Evolutionary conservation across 1,139 yeast genomes (phyloP).

Genomic region (Hyphopichia khmerensis): DNA sequence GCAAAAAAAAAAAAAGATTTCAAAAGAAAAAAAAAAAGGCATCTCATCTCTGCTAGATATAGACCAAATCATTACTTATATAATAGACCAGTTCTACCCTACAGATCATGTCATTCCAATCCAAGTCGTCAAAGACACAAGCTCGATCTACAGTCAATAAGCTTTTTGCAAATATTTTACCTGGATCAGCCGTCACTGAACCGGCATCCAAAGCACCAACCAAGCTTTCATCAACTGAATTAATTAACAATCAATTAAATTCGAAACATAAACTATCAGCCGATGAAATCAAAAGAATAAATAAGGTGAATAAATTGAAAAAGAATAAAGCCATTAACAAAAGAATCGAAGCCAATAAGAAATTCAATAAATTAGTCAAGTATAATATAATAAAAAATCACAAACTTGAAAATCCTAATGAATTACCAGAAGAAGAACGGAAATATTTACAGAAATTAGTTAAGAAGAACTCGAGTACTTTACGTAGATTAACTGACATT

Average conservation of each 20-base stretch:
- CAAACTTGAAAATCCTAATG: slow-evolving; percentile 24
- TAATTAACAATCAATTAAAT: slow-evolving; percentile 29
- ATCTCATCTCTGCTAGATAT: neutral
- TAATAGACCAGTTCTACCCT: no score
- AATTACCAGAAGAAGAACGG: slow-evolving; percentile 43
- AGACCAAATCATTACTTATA: neutral
- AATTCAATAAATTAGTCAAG: slow-evolving; percentile 50
- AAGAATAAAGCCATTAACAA: slow-evolving; percentile 36
- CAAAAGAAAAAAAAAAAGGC: neutral
- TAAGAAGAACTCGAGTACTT: slow-evolving; percentile 45
- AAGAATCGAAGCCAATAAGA: slow-evolving; percentile 32
- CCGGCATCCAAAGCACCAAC: slow-evolving; percentile 10
- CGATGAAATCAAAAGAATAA: slow-evolving; percentile 29
- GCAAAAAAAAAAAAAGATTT: neutral
- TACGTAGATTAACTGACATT: slow-evolving; percentile 45
- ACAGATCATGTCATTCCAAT: slow-evolving; percentile 27
- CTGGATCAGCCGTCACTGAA: slow-evolving; percentile 20
- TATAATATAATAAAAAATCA: slow-evolving; percentile 49
- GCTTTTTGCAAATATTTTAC: slow-evolving; percentile 41
- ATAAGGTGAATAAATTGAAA: slow-evolving; percentile 36
- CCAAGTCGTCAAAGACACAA: slow-evolving; percentile 30
- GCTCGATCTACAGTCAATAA: slow-evolving; percentile 43
- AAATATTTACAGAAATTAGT: slow-evolving; percentile 50
- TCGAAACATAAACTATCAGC: slow-evolving; percentile 26
- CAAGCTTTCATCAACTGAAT: slow-evolving; percentile 26